Base-by-base conservation (phyloP, 2,329 filamentous ascomycete species). In the Colletotrichum caudatum region DNA sequence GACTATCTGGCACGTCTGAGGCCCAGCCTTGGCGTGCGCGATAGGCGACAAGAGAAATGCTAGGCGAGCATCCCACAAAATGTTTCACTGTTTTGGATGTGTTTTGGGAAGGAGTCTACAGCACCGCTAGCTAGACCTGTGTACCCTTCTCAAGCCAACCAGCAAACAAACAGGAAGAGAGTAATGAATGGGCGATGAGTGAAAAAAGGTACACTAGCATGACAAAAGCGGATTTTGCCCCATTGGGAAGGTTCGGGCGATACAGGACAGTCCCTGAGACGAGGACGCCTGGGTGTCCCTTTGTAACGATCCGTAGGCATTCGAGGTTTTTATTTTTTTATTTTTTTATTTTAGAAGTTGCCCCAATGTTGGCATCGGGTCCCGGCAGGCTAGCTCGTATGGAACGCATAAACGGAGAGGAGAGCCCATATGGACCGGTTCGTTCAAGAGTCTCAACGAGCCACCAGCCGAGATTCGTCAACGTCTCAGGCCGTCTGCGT, bases 71-170 rank as follows among this genome's bases (percentile, higher is more conserved):
- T 64, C 65, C 59, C 37, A 54, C 53, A 50, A 39, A 39, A 64
- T 72, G 65, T 72, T 72, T 72, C 69, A 54, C 54, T 58, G 69
- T 72, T 69, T 72, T 69, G 66, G 66, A 46, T 59, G 48, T 39
- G 69, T 69, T 69, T 72, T 46, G 69, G 54, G 37, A 53, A 26
- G 54, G 54, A 50, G 39, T 39, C 59, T 59, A 53, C 64, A 58
- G 63, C 57, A 39, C 48, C 48, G 53, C 41, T 68, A 26, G n/a
- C n/a, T n/a, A n/a, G 48, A 50, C n/a, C 20, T 63, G n/a, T 41
- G 59, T 46, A 41, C 59, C 69, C 23, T 23, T 29, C 37, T 56
- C 59, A 69, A 65, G 64, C 58, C 29, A 59, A 37, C 29, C 44
- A 66, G 39, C 48, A 71, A 71, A 71, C 64, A 64, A 61, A n/a